Evolutionary conservation across 352 stramenopile genomes (phyloP).

Genomic region (Globisporangium nunn): DNA sequence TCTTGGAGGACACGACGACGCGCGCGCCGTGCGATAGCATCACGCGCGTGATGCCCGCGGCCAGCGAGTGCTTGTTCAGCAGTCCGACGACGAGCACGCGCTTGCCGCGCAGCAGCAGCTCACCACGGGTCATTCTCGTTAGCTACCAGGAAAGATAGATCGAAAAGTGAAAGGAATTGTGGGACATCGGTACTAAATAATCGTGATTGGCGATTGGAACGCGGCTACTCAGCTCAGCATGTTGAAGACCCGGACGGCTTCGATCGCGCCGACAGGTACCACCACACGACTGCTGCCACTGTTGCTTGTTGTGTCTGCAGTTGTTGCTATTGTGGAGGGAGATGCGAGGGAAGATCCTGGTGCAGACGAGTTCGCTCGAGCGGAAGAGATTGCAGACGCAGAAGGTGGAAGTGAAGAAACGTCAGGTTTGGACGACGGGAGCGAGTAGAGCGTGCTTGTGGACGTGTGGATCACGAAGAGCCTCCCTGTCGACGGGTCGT

Average conservation of each 20-base stretch:
- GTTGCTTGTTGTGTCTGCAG: neutral
- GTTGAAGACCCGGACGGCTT: conserved; percentile 20
- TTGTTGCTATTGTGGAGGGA: neutral
- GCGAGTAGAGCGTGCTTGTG: conserved; percentile 10
- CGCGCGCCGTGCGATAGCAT: conserved; percentile 59
- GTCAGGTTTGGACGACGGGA: neutral
- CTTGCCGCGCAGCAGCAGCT: conserved; percentile 44
- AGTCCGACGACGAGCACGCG: conserved; percentile 82
- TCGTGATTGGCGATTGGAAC: neutral
- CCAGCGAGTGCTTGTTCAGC: conserved; percentile 88
- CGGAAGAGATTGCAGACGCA: neutral
- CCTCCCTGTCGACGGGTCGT: conserved; percentile 8
- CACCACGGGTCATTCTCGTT: neutral
- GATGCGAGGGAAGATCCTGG: neutral
- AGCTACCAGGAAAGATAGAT: no score
- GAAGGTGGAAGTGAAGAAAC: neutral
- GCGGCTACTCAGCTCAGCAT: conserved; percentile 1
- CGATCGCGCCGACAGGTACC: conserved; percentile 18
- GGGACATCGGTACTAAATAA: neutral
- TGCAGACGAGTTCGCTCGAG: neutral
- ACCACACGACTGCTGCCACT: neutral
- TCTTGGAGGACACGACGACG: conserved; percentile 72
- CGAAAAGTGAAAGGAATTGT: no score
- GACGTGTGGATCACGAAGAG: conserved; percentile 12
- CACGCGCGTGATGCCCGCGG: conserved; percentile 56